Conservation (phyloP, 2,329 filamentous ascomycete species). For the Uncinocarpus reesii region DNA sequence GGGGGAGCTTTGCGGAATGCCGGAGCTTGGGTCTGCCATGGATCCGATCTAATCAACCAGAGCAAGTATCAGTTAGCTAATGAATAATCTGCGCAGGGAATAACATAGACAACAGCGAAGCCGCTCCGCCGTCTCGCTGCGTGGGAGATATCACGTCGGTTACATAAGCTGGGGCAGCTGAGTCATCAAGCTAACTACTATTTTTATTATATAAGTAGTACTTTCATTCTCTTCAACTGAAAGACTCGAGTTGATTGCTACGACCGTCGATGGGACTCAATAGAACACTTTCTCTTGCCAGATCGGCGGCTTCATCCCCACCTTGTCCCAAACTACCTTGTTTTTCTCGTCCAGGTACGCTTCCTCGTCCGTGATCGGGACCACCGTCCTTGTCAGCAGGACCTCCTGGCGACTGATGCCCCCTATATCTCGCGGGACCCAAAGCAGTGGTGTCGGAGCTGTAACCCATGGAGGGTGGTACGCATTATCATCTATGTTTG, state of each 20-base stretch:
- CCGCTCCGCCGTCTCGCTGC: too few relatives aligned
- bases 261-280: too few relatives aligned
- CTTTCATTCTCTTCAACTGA: too few relatives aligned
- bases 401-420: conserved; percentile 69
- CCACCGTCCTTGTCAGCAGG: conserved; percentile 57
- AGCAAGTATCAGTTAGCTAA: background rate
- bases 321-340: conserved; percentile 51
- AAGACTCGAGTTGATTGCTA: too few relatives aligned
- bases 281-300: conserved; percentile 46
- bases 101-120: too few relatives aligned
- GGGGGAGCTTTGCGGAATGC: conserved; percentile 6
- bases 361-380: conserved; percentile 68
- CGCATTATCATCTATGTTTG: conserved; percentile 53
- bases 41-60: background rate
- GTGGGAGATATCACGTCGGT: too few relatives aligned
- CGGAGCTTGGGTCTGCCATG: conserved; percentile 12
- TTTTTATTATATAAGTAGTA: too few relatives aligned
- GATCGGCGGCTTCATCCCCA: conserved; percentile 47
- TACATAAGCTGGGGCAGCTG: too few relatives aligned
- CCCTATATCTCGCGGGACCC: conserved; percentile 67
- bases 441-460: conserved; percentile 54
- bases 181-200: too few relatives aligned
- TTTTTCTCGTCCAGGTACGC: conserved; percentile 61
- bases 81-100: background rate
- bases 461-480: conserved; percentile 64